Evolutionary conservation across 2,329 filamentous ascomycete species (phyloP), one percentile per base, ranked within the genome.

Genomic region (Calonectria pteridis): DNA sequence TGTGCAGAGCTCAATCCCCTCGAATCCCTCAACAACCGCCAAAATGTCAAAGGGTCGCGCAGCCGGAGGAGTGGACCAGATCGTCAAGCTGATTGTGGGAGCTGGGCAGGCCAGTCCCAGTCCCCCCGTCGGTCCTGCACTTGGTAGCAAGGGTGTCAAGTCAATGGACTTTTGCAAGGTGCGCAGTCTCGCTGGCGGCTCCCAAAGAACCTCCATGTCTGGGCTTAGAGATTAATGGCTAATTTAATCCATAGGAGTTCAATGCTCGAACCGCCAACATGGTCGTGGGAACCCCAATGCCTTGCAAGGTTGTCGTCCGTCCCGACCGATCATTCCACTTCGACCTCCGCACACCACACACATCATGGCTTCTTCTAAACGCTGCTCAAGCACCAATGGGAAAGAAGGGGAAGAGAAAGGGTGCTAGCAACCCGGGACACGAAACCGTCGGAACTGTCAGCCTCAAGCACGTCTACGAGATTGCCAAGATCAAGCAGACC

Each of bases 151-250:
- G 89, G 97, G 97, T 89, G 94, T 99, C 76, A 99, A 99, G 89
- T 97, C 94, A 72, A 99, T 99, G 93, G 97, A 99, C 87, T 99
- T 98, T 85, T 98, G 97, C 92, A 98, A 98, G 91, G 96, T 98
- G 74, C 74, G 84, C 59, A 65, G 40, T 69, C 65, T 53, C 13
- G n/a, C 55, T 20, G 50, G 20, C 40, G 58, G 68, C 29, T 31
- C 20, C 16, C 62, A 11, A 28, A 28, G 23, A 46, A 65, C 35
- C 26, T 55, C 46, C n/a, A 43, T n/a, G 29, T 49, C 14, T 14
- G 18, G 46, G 33, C 13, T 26, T 49, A 5, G 11, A n/a, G 26
- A 23, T 50, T 55, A 33, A 73, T 75, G 76, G 72, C 80, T 80
- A 43, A 80, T 55, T 0, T 7, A 11, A 10, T 26, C 46, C 67